Evolutionary conservation across 805 yeast genomes (phyloP), one percentile per base, ranked within the genome.

Genomic region (Kodamaea neixiangensis): DNA sequence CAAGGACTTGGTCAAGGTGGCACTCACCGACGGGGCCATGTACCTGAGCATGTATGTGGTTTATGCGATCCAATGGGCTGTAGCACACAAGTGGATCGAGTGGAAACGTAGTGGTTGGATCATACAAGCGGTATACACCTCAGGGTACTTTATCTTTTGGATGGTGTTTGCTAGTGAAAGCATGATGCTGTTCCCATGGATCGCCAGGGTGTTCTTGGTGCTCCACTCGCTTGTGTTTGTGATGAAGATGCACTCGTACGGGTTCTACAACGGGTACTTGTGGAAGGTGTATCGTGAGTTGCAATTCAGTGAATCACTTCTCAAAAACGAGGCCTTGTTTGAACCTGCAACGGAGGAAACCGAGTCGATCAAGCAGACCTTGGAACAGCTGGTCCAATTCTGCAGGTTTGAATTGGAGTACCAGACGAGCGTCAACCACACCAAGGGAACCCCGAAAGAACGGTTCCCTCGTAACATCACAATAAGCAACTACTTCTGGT

Each of bases 171-270:
- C 94, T 3, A 81, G 85, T 41, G 62, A 63, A 22, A 44, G 51
- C 5, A 63, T 64, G 44, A 66, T 72, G 64, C 71, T 77, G 38
- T 87, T 79, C 60, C 90, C 96, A 10, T 94, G 99, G 99, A 87
- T 92, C 46, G 96, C 90, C 1, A 84, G 85, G 62, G 92, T 92
- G 40, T 94, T 89, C 61, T 69, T 94, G 54, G 80, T 89, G 53
- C 72, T 94, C 47, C 99, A 94, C 64, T 82, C 91, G 9, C 73
- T 90, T 45, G 98, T 94, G 1, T 73, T 91, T 56, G 65, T 96
- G 58, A 94, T 94, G 99, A 94, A 94, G 65, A 86, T 87, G 83
- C 98, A 94, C 66, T 91, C 98, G 1, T 94, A 85, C 65, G 89
- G 89, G 1, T 91, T 88, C 62, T 94, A 85, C 71, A 92, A 92